Evolutionary conservation across 2,329 filamentous ascomycete genomes (phyloP).

Genomic region (Exophiala mesophila): DNA sequence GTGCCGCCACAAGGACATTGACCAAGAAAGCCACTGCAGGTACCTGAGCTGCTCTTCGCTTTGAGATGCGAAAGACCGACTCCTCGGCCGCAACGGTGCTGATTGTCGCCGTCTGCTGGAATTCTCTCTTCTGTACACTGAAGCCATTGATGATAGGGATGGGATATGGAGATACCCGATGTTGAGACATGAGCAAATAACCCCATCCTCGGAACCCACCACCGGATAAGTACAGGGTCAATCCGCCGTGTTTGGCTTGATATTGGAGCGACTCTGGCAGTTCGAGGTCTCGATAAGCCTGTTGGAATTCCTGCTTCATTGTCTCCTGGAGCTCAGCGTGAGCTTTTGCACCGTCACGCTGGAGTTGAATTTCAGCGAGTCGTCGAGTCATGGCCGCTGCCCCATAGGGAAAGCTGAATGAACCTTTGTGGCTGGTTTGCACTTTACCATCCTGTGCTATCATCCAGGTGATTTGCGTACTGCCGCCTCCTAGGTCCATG

Average conservation of each 20-base stretch:
- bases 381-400: slow-evolving; percentile 60
- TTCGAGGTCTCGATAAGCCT: slow-evolving; percentile 53
- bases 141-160: slow-evolving; percentile 80
- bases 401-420: slow-evolving; percentile 65
- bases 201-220: slow-evolving; percentile 90
- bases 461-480: slow-evolving; percentile 65
- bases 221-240: slow-evolving; percentile 79
- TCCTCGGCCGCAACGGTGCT: slow-evolving; percentile 44
- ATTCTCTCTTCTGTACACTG: slow-evolving; percentile 69
- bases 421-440: slow-evolving; percentile 49
- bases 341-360: slow-evolving; percentile 33
- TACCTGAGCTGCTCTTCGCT: slow-evolving; percentile 72
- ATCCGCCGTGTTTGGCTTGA: slow-evolving; percentile 43
- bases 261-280: slow-evolving; percentile 51
- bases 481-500: slow-evolving; percentile 66
- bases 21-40: slow-evolving; percentile 78
- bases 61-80: slow-evolving; percentile 67
- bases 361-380: slow-evolving; percentile 40
- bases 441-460: slow-evolving; percentile 47
- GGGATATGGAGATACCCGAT: slow-evolving; percentile 70
- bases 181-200: slow-evolving; percentile 77
- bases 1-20: slow-evolving; percentile 63
- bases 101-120: slow-evolving; percentile 69
- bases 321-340: slow-evolving; percentile 28
- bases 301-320: slow-evolving; percentile 54